Evolutionary conservation across 441 rosid species (phyloP).

Genomic region (Geranium incanum): DNA sequence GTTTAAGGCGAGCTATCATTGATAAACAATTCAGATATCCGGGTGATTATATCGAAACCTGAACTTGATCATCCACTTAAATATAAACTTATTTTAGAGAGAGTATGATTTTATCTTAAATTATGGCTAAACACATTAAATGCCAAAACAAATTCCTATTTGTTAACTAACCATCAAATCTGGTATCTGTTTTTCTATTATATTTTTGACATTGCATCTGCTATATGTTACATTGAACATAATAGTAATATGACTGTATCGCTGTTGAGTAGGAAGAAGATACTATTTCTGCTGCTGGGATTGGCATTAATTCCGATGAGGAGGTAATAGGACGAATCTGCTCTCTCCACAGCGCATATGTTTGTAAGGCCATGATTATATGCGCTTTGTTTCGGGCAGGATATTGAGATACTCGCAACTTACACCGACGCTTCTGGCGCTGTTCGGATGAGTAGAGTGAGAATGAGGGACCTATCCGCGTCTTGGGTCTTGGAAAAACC

Average conservation of each 20-base stretch:
- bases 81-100: not conserved
- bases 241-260: slow-evolving; percentile 7
- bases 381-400: slow-evolving; percentile 38
- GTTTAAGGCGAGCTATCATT: not conserved
- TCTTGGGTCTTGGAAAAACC: slow-evolving; percentile 84
- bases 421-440: slow-evolving; percentile 65
- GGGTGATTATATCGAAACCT: not conserved
- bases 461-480: slow-evolving; percentile 74
- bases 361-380: slow-evolving; percentile 18
- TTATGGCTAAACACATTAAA: not conserved
- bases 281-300: slow-evolving; percentile 25
- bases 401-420: slow-evolving; percentile 75
- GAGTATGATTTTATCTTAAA: not conserved
- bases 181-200: not conserved
- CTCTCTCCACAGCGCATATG: slow-evolving; percentile 11
- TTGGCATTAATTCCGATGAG: slow-evolving; percentile 29
- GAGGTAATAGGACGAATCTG: slow-evolving; percentile 29
- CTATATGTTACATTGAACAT: not conserved
- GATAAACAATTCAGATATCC: not conserved
- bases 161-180: not conserved
- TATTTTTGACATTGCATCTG: not conserved
- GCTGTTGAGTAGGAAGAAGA: slow-evolving; percentile 25
- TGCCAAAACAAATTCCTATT: not conserved
- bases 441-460: slow-evolving; percentile 50
- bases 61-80: not conserved